Percentiles rank a stretch among this genome's conserved stretches.
Evolutionary conservation across 495 filamentous ascomycete genomes (phyloP).

Genomic region (Daldinia childiae): DNA sequence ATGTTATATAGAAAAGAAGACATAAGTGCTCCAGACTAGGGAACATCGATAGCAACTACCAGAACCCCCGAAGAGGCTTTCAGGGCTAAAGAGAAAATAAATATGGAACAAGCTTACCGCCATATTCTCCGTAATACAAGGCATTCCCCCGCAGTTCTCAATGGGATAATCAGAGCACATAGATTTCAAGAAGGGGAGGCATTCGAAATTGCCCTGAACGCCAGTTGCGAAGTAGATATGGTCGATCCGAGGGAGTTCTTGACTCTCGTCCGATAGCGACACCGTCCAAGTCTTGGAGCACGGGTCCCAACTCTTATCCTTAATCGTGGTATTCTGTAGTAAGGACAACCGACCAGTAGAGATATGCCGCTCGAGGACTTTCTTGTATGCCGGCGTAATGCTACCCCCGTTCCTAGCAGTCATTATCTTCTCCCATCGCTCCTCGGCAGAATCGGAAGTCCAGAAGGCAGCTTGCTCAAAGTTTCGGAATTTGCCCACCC

Average conservation of each 20-base stretch:
- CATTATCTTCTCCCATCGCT: slow-evolving; percentile 65
- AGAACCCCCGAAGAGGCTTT: background rate
- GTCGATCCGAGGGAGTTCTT: slow-evolving; percentile 63
- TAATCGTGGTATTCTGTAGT: slow-evolving; percentile 60
- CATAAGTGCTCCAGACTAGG: background rate
- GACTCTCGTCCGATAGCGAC: slow-evolving; percentile 58
- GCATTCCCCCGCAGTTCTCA: slow-evolving; percentile 61
- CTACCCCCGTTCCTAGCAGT: slow-evolving; percentile 69
- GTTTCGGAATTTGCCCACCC: slow-evolving; percentile 76
- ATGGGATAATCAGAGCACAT: slow-evolving; percentile 65
- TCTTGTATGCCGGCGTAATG: slow-evolving; percentile 67
- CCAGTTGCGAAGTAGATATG: slow-evolving; percentile 74
- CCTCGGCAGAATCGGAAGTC: slow-evolving; percentile 67
- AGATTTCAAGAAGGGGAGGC: slow-evolving; percentile 60
- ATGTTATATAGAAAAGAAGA: background rate
- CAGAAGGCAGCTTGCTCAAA: slow-evolving; percentile 70
- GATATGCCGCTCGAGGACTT: slow-evolving; percentile 62
- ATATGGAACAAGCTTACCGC: slow-evolving; percentile 15
- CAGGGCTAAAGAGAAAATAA: background rate
- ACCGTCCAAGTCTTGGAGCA: slow-evolving; percentile 60
- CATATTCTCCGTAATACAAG: slow-evolving; percentile 69
- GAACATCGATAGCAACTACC: background rate
- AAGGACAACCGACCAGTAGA: slow-evolving; percentile 56
- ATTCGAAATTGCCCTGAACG: slow-evolving; percentile 58
- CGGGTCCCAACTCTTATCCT: slow-evolving; percentile 38